phyloP scores from a whole-genome alignment of 345 rosid species.

The Salix suchowensis region DNA sequence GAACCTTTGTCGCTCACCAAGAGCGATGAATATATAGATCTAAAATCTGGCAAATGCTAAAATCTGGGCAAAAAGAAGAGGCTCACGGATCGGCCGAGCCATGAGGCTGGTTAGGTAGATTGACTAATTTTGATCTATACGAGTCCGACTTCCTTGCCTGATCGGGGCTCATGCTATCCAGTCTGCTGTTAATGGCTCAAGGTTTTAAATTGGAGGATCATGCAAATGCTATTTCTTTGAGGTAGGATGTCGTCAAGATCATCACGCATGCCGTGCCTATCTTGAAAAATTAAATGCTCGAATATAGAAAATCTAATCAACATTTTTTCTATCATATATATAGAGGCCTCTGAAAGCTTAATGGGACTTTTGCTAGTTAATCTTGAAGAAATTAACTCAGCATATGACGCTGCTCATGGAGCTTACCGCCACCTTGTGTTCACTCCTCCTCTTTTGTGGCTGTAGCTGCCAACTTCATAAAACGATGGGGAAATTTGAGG shows the following conservation, averaged over 20 bases:
- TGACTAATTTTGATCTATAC: no score
- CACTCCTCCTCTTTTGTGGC: conserved; percentile 10
- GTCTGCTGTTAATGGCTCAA: neutral
- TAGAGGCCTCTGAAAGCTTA: neutral
- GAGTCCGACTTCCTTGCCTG: neutral
- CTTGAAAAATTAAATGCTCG: neutral
- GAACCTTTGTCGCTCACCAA: neutral
- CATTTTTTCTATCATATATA: no score
- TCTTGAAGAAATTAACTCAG: neutral
- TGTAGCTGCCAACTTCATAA: conserved; percentile 23
- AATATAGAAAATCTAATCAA: no score
- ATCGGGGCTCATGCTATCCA: neutral
- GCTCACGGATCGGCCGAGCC: no score
- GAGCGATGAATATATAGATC: accelerated
- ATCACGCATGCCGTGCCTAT: neutral
- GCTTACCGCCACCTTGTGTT: neutral
- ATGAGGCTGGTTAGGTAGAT: no score
- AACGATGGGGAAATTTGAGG: conserved; percentile 17
- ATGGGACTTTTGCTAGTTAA: neutral
- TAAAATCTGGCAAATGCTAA: no score
- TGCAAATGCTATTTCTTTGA: conserved; percentile 13
- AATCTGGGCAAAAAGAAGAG: no score
- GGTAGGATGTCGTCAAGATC: neutral
- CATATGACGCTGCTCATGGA: conserved; percentile 21
- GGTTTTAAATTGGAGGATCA: neutral